Evolutionary conservation across 495 filamentous ascomycete genomes (phyloP).

Genomic region (Thermothielavioides terrestris): DNA sequence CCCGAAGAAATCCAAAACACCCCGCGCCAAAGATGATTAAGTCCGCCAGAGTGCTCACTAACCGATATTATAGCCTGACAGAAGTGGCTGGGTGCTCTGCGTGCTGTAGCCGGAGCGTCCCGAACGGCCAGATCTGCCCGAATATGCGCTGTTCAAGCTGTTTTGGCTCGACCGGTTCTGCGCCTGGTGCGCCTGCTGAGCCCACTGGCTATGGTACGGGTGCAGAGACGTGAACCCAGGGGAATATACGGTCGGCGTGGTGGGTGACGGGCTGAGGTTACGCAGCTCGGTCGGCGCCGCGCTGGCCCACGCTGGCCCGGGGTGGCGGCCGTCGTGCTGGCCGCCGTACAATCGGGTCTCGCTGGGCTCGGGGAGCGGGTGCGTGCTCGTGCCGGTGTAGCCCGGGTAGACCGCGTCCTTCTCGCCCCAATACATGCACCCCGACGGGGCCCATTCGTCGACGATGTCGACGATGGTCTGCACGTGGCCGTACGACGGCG

Average conservation of each 20-base stretch:
- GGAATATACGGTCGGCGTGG: neutral
- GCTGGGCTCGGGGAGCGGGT: constrained; percentile 10
- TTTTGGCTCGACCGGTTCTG: constrained; percentile 8
- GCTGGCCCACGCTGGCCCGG: neutral
- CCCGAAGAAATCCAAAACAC: neutral
- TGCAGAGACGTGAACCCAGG: neutral
- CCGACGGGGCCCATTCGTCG: constrained; percentile 35
- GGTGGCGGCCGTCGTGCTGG: neutral
- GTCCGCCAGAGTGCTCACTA: neutral
- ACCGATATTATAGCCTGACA: neutral
- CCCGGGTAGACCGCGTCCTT: constrained; percentile 17
- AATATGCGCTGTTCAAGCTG: constrained; percentile 15
- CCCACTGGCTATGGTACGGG: constrained; percentile 1
- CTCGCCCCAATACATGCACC: constrained; percentile 39
- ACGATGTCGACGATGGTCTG: constrained; percentile 38
- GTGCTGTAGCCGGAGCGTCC: constrained; percentile 5
- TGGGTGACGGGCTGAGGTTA: neutral
- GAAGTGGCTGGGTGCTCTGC: constrained; percentile 13
- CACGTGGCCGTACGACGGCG: constrained; percentile 37
- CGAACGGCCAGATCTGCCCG: constrained; percentile 6
- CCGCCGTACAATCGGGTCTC: constrained; percentile 20
- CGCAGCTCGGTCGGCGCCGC: constrained; percentile 2
- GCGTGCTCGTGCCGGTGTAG: constrained; percentile 18
- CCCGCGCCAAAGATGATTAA: no score
- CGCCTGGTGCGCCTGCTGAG: constrained; percentile 3